phyloP scores from a whole-genome alignment of 106 monocot species.

The Platanthera guangdongensis region DNA sequence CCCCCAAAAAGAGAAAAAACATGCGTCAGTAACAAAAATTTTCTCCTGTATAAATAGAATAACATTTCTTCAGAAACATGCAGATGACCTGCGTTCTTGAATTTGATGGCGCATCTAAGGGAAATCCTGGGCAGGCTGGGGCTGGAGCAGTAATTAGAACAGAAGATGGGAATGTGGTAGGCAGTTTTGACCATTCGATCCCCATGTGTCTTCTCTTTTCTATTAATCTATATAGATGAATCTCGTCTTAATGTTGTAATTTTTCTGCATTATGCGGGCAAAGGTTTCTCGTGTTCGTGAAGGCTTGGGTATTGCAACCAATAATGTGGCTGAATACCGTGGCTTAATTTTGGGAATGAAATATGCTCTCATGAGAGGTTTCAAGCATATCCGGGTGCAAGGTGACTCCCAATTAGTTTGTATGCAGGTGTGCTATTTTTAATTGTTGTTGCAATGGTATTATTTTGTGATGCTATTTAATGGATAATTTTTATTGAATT shows the following conservation, averaged over 20 bases:
- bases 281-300: constrained; percentile 54
- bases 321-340: constrained; percentile 77
- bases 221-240: neutral
- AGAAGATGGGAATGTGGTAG: constrained; percentile 16
- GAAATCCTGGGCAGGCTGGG: constrained; percentile 25
- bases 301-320: constrained; percentile 59
- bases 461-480: neutral
- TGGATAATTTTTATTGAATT: neutral
- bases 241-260: neutral
- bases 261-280: constrained; percentile 10
- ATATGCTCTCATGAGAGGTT: constrained; percentile 53
- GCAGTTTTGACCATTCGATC: neutral
- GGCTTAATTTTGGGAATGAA: constrained; percentile 64
- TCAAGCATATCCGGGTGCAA: constrained; percentile 44
- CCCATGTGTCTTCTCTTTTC: neutral
- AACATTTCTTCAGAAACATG: constrained; percentile 5
- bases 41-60: neutral
- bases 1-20: neutral
- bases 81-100: constrained; percentile 15
- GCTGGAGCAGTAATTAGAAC: constrained; percentile 17
- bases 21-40: neutral
- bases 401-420: constrained; percentile 68
- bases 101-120: constrained; percentile 29
- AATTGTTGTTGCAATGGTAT: neutral
- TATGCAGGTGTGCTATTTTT: constrained; percentile 35